Base-by-base conservation (phyloP, 345 rosid species). In the Geranium brycei region DNA sequence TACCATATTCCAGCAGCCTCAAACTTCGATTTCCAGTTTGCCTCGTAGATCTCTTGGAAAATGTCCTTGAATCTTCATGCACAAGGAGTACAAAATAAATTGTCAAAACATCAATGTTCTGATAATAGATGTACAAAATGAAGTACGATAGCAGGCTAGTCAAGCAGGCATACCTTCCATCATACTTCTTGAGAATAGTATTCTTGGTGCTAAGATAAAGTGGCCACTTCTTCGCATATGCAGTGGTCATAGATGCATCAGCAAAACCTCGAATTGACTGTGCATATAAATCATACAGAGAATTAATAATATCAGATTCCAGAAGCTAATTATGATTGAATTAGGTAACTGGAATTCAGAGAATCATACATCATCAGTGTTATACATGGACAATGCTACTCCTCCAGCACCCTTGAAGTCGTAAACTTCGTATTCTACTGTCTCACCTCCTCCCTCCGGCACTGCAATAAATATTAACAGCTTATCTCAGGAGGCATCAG, bases 141-240 rank as follows among this genome's bases (percentile, higher is more conserved):
- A 23, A 23, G 28, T 23, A 23, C n/a, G 28, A 23, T 23, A 35
- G 10, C 41, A 35, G 41, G 41, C 4, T 7, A 35, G 41, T 4
- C 41, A 35, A 35, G 41, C 41, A 35, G 10, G 41, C 77, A 73
- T 79, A 89, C 98, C 98, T 90, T 73, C 99, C 99, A 79, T 93
- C 99, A 75, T 90, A 93, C 77, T 93, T 93, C 91, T 93, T 93
- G 64, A 93, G 96, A 75, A 90, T 93, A 41, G 99, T 93, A 68
- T 93, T 90, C 75, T 93, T 93, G 10, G 99, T 93, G 78, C 99
- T 90, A 66, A 93, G 95, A 81, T 93, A 93, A 71, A 93, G 99
- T 2, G 99, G 99, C 97, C 99, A 93, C 73, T 86, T 93, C 58
- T 90, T 93, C 84, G 83, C 79, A 71, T 79, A 88, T 64, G 99